Percentiles rank a stretch among this genome's conserved stretches.
These are phyloP conservation scores for Protomyces macrosporus DNA, from an alignment of 1,139 yeast species.

Conservation along the genomic window DNA sequence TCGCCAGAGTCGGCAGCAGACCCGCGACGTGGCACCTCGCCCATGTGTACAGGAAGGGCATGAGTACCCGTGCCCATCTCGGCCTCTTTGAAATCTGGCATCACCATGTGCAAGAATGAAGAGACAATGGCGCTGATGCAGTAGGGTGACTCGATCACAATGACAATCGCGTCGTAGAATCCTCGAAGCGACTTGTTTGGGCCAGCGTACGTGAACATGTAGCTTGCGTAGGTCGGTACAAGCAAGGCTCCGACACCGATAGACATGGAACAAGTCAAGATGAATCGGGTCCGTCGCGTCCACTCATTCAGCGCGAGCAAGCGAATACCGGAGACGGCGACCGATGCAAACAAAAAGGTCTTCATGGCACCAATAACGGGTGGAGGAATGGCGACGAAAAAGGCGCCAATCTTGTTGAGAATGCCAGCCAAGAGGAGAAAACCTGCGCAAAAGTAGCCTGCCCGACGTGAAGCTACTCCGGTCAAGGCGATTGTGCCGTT, in stretches of 20 bases:
- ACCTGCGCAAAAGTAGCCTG: slow-evolving; percentile 85
- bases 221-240: slow-evolving; percentile 68
- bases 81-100: slow-evolving; percentile 69
- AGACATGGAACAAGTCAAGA: slow-evolving; percentile 66
- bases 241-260: slow-evolving; percentile 76
- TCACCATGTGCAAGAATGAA: slow-evolving; percentile 59
- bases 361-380: slow-evolving; percentile 93
- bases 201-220: slow-evolving; percentile 73
- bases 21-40: neutral
- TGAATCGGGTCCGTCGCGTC: slow-evolving; percentile 81
- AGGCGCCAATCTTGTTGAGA: slow-evolving; percentile 84
- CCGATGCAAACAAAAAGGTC: slow-evolving; percentile 77
- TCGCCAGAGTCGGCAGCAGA: no score
- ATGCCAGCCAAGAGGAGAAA: slow-evolving; percentile 79
- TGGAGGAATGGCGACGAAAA: slow-evolving; percentile 75
- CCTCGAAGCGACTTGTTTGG: slow-evolving; percentile 59
- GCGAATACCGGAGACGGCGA: slow-evolving; percentile 81
- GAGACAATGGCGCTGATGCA: slow-evolving; percentile 79
- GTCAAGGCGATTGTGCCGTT: slow-evolving; percentile 90
- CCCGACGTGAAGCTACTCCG: slow-evolving; percentile 78
- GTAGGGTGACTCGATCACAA: slow-evolving; percentile 83
- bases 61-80: neutral
- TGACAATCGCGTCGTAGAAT: slow-evolving; percentile 69
- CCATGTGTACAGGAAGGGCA: neutral
- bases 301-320: slow-evolving; percentile 66